These are phyloP conservation scores for Beauveria scarabaeidicola DNA, from an alignment of 2,329 filamentous ascomycete genomes.

Conservation along the genomic window DNA sequence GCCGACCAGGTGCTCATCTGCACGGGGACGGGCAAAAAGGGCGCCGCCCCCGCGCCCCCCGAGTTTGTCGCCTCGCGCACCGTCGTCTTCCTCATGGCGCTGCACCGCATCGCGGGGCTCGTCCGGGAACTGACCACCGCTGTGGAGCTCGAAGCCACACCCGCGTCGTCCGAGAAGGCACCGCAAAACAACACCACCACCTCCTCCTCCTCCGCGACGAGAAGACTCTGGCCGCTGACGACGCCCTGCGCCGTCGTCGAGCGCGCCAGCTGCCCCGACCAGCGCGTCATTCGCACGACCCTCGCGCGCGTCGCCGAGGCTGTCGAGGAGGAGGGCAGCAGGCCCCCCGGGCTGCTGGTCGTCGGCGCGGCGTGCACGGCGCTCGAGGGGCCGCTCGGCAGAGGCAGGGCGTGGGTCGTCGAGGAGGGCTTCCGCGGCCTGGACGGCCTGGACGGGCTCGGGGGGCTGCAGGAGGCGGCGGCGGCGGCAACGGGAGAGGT, in stretches of 20 bases:
- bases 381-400: constrained; percentile 46
- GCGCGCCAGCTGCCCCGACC: constrained; percentile 86
- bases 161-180: too few relatives aligned
- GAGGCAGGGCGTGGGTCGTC: constrained; percentile 64
- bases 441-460: constrained; percentile 57
- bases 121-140: constrained; percentile 58
- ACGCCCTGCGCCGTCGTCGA: constrained; percentile 92
- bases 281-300: constrained; percentile 84
- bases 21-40: constrained; percentile 90
- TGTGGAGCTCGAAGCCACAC: constrained; percentile 16
- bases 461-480: constrained; percentile 5
- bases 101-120: constrained; percentile 73
- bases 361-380: constrained; percentile 79
- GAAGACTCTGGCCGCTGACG: constrained; percentile 55
- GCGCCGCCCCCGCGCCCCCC: constrained; percentile 71
- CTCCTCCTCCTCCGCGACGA: constrained; percentile 14
- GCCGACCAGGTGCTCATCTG: constrained; percentile 93
- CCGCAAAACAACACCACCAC: too few relatives aligned
- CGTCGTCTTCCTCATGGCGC: constrained; percentile 88
- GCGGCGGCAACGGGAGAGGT: neutral
- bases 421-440: constrained; percentile 80
- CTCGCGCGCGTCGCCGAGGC: constrained; percentile 70
- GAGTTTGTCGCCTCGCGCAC: constrained; percentile 69
- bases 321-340: constrained; percentile 79
- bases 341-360: constrained; percentile 82